A percentile compares a stretch with the other conserved stretches of the same genome.
phyloP scores from a whole-genome alignment of 2,329 filamentous ascomycete species.

The Plectosphaerella sp. region DNA sequence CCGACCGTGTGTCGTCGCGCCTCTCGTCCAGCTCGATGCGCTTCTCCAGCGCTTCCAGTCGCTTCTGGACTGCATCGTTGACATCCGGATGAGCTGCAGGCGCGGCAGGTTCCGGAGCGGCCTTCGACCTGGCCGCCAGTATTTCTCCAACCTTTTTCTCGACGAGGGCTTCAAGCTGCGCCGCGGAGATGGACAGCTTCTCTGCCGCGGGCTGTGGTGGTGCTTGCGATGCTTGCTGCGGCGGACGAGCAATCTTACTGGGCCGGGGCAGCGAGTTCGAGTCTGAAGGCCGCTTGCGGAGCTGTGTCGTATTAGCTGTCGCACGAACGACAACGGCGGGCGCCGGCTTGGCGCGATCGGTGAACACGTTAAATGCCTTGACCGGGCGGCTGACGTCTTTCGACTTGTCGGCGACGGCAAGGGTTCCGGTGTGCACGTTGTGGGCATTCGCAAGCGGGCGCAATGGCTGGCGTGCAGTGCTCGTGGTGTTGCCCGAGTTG shows the following conservation, averaged over 20 bases:
- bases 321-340: constrained; percentile 17
- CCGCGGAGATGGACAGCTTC: constrained; percentile 55
- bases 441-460: constrained; percentile 71
- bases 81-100: constrained; percentile 45
- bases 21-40: constrained; percentile 66
- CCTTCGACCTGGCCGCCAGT: constrained; percentile 66
- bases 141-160: constrained; percentile 90
- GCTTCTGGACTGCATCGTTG: constrained; percentile 72
- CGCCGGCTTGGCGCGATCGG: constrained; percentile 53
- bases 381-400: constrained; percentile 63
- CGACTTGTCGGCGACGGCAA: constrained; percentile 41
- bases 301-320: constrained; percentile 26
- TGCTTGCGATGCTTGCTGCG: constrained; percentile 9
- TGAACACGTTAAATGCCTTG: constrained; percentile 84
- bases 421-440: constrained; percentile 63
- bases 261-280: constrained; percentile 35
- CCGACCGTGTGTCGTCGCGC: constrained; percentile 67
- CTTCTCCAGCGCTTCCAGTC: constrained; percentile 79
- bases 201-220: constrained; percentile 8
- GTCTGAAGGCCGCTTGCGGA: constrained; percentile 41
- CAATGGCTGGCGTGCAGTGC: constrained; percentile 65
- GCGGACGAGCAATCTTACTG: constrained; percentile 40
- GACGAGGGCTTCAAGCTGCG: constrained; percentile 84
- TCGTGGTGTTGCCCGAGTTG: constrained; percentile 29
- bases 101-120: constrained; percentile 26